Percentiles rank a stretch among this genome's conserved stretches.
Conservation (phyloP, 1,284 basidiomycete species). For the Lentinula novae-zelandiae region DNA sequence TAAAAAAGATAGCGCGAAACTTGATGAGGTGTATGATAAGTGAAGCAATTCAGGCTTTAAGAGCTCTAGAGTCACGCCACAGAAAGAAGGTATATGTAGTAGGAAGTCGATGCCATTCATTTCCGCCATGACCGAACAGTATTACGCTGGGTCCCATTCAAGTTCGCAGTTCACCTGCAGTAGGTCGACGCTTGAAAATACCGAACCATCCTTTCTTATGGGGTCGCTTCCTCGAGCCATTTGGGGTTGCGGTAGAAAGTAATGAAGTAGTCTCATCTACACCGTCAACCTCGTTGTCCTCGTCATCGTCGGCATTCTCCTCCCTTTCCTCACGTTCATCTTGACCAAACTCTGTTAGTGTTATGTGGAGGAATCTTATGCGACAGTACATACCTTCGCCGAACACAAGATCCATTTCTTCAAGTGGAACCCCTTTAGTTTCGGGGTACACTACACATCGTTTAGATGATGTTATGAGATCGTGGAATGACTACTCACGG, state of each 20-base stretch:
- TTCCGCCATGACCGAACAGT: neutral
- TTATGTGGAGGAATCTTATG: neutral
- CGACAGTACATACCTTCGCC: constrained; percentile 58
- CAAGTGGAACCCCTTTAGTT: constrained; percentile 74
- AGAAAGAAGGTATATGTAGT: neutral
- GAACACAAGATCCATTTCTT: constrained; percentile 83
- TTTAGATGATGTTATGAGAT: constrained; percentile 9
- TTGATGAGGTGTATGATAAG: too few relatives aligned
- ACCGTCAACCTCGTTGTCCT: neutral
- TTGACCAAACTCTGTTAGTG: constrained; percentile 24
- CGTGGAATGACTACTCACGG: constrained; percentile 38
- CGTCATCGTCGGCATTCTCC: constrained; percentile 50
- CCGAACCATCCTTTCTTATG: constrained; percentile 40
- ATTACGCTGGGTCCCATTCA: neutral
- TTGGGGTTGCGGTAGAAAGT: constrained; percentile 38
- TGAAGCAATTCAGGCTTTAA: too few relatives aligned
- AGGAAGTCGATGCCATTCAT: neutral
- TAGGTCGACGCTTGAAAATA: constrained; percentile 42
- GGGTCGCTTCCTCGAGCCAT: constrained; percentile 25
- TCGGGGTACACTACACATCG: constrained; percentile 68
- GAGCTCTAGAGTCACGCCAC: neutral
- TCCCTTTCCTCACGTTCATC: constrained; percentile 59
- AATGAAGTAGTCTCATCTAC: constrained; percentile 55
- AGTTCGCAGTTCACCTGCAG: neutral
- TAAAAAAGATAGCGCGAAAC: too few relatives aligned